Evolutionary conservation across 768 basidiomycete species (phyloP), one percentile per base, ranked within the genome.

Genomic region (Hericium alpestre): DNA sequence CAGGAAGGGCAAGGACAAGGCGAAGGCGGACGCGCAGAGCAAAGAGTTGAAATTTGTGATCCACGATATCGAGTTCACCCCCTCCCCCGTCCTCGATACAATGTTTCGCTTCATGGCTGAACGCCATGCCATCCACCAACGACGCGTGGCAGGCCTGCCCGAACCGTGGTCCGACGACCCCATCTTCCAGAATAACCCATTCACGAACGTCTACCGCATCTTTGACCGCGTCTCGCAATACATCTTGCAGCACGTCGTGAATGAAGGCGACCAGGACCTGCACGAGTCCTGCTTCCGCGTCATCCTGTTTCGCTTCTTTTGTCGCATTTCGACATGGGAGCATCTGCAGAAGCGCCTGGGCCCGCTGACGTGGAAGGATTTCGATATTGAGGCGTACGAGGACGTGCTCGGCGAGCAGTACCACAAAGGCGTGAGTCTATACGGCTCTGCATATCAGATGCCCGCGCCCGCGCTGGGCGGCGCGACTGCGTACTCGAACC

Each of bases 201-300:
- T 89, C 65, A 88, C 86, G 70, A 88, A 89, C 63, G 79, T 84
- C 0, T 91, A 78, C 65, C 85, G 89, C 38, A 80, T 89, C 8
- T 75, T 83, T 47, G 89, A 91, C 71, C 81, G 80, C 38, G 76
- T 76, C 16, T 80, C 78, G 32, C 89, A 91, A 63, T 91, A 76
- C 60, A 72, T 90, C 56, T 75, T 91, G 37, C 64, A 67, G 6
- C 77, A 87, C 56, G 86, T 91, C 58, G 82, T 90, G 59, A 76
- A 83, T 61, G 79, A 80, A 63, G 87, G 87, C 40, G 72, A 80
- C 2, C 82, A 83, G 62, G 69, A 73, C 32, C 76, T 78, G 20
- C 69, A 70, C 13, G 89, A 91, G 67, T 66, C 87, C 54, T 76
- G 79, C 22, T 91, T 91, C 61, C 84, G 89, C 48, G 77, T 90